Evolutionary conservation across 441 rosid species (phyloP).

Genomic region (Cnidoscolus chayamansa): DNA sequence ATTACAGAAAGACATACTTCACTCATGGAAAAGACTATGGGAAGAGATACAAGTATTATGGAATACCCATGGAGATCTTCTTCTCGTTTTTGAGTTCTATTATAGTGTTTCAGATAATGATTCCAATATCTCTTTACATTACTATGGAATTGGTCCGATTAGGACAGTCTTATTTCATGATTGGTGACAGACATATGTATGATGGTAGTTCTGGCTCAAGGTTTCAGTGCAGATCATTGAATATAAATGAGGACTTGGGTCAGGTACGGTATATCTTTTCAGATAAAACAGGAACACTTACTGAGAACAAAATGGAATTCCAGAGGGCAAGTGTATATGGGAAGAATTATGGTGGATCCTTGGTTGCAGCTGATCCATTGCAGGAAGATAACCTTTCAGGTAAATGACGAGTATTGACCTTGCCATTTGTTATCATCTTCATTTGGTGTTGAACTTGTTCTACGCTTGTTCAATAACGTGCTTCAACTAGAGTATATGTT

Average conservation of each 20-base stretch:
- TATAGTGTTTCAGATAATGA: conserved; percentile 81
- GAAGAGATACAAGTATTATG: conserved; percentile 59
- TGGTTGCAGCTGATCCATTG: conserved; percentile 22
- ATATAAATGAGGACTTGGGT: conserved; percentile 83
- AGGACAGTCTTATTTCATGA: conserved; percentile 80
- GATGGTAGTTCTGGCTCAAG: conserved; percentile 53
- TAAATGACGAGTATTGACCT: conserved; percentile 24
- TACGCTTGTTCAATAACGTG: background rate
- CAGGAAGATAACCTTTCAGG: conserved; percentile 40
- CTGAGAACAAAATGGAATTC: conserved; percentile 79
- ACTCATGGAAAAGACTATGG: conserved; percentile 44
- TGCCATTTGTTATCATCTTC: conserved; percentile 13
- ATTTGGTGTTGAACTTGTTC: background rate
- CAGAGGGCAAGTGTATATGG: conserved; percentile 58
- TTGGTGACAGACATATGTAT: conserved; percentile 66
- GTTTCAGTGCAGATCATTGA: conserved; percentile 79
- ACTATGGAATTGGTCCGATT: conserved; percentile 79
- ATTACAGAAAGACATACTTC: conserved; percentile 57
- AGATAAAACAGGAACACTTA: conserved; percentile 79
- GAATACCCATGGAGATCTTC: conserved; percentile 72
- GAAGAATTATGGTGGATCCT: conserved; percentile 42
- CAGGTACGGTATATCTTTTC: conserved; percentile 73
- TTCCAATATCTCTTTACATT: conserved; percentile 76
- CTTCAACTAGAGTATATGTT: background rate
- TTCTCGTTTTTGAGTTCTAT: conserved; percentile 72